phyloP scores from a whole-genome alignment of 192 early-diverging fungal genomes.

The Neocallimastix lanati region DNA sequence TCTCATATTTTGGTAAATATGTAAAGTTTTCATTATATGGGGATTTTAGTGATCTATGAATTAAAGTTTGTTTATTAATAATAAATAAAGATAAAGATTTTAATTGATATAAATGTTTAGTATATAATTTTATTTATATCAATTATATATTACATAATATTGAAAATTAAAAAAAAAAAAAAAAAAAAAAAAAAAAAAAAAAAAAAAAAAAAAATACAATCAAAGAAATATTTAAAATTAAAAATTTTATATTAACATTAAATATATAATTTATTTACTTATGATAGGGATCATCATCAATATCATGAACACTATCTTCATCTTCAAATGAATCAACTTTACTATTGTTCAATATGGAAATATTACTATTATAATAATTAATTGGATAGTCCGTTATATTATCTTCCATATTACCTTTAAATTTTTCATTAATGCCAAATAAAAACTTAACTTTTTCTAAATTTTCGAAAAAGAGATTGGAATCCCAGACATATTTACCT shows the following conservation, averaged over 20 bases:
- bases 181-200: too few relatives aligned
- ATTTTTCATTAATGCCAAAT: slow-evolving; percentile 7
- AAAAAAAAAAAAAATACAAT: too few relatives aligned
- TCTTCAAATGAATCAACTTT: not conserved
- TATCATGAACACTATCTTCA: slow-evolving; percentile 1
- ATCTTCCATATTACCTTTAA: not conserved
- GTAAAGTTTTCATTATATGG: not conserved
- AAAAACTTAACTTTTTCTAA: slow-evolving; percentile 12
- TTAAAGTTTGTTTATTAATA: too few relatives aligned
- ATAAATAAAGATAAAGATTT: too few relatives aligned
- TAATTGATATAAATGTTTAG: too few relatives aligned
- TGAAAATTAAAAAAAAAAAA: too few relatives aligned
- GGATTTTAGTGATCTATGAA: not conserved
- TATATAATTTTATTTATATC: too few relatives aligned
- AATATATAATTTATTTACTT: not conserved
- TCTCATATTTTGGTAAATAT: not conserved
- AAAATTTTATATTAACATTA: too few relatives aligned
- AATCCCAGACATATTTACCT: slow-evolving; percentile 69
- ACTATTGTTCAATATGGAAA: slow-evolving; percentile 4
- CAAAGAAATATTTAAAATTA: too few relatives aligned
- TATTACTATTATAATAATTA: slow-evolving; percentile 7
- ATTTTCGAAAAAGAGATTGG: slow-evolving; percentile 43
- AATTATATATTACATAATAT: too few relatives aligned
- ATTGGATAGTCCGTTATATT: slow-evolving; percentile 7
- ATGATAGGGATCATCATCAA: slow-evolving; percentile 1